Percentiles rank a stretch among this genome's conserved stretches.
Evolutionary conservation across 208 protist species (phyloP).

Genomic region (Acanthamoeba healyi): DNA sequence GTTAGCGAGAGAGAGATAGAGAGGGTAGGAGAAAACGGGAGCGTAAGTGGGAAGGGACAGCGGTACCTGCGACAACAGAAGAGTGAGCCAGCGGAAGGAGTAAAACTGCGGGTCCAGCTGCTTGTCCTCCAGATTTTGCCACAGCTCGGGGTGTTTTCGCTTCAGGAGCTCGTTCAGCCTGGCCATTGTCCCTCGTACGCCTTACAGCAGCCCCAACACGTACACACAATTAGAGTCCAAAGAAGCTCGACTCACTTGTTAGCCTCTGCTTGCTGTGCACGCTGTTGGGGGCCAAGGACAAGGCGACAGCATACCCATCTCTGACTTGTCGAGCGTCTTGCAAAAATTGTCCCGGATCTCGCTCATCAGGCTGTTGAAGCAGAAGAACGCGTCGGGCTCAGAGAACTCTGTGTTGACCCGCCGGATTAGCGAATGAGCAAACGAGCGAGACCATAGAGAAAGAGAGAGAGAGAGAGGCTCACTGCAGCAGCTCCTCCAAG

Average conservation of each 20-base stretch:
- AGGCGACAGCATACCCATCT: slow-evolving; percentile 58
- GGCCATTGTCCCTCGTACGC: slow-evolving; percentile 46
- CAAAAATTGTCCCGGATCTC: slow-evolving; percentile 86
- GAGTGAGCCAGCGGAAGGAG: slow-evolving; percentile 88
- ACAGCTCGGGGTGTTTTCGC: slow-evolving; percentile 64
- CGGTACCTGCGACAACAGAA: slow-evolving; percentile 85
- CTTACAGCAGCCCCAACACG: neutral
- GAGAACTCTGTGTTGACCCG: slow-evolving; percentile 72
- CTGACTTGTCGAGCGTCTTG: slow-evolving; percentile 79
- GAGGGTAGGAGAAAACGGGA: neutral
- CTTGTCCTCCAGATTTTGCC: slow-evolving; percentile 68
- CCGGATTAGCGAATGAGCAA: no score
- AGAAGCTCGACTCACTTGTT: no score
- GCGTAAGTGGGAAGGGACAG: neutral
- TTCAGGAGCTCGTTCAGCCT: slow-evolving; percentile 49
- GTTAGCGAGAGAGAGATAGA: neutral
- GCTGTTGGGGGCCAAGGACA: no score
- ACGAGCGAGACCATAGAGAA: neutral
- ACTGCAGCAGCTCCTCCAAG: no score
- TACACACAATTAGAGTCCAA: neutral
- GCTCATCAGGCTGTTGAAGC: slow-evolving; percentile 90
- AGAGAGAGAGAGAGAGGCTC: no score
- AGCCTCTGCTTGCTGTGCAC: no score
- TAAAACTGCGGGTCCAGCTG: slow-evolving; percentile 86
- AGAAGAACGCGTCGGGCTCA: slow-evolving; percentile 92